These are phyloP conservation scores for Mycena galopus DNA, from an alignment of 768 basidiomycete genomes.

Conservation along the genomic window DNA sequence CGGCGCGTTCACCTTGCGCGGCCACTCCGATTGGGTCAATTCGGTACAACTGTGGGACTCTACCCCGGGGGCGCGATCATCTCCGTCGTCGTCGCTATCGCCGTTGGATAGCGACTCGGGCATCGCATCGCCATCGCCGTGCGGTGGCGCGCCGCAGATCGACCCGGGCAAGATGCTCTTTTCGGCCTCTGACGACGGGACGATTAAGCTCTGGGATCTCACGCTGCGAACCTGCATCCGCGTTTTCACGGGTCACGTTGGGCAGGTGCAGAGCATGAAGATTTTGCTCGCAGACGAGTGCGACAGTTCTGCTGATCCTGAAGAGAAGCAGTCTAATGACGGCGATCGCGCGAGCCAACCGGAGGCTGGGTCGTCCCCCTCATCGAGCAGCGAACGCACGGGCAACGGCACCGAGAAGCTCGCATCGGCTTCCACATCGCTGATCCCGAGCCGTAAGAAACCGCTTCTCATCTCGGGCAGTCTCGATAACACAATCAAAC, in stretches of 20 bases:
- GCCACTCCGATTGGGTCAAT: conserved; percentile 97
- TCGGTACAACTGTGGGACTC: conserved; percentile 94
- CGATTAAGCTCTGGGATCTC: conserved; percentile 96
- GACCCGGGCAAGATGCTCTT: conserved; percentile 95
- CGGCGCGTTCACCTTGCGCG: conserved; percentile 91
- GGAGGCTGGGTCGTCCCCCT: conserved; percentile 1
- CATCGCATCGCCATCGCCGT: conserved; percentile 40
- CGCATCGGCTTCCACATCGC: conserved; percentile 15
- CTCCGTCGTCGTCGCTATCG: conserved; percentile 44
- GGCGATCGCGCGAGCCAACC: conserved; percentile 34
- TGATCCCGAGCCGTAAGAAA: conserved; percentile 56
- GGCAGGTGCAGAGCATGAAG: conserved; percentile 93
- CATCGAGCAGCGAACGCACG: conserved; percentile 23
- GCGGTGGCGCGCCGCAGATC: conserved; percentile 62
- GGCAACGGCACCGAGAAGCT: conserved; percentile 13
- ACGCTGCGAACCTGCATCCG: conserved; percentile 82
- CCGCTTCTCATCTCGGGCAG: conserved; percentile 90
- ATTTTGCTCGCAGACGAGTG: conserved; percentile 78
- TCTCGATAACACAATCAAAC: conserved; percentile 94
- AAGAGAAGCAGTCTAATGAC: conserved; percentile 37
- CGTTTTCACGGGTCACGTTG: conserved; percentile 90
- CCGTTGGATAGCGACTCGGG: conserved; percentile 51
- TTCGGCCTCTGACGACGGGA: conserved; percentile 95
- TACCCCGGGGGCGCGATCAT: conserved; percentile 46
- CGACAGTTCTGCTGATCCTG: conserved; percentile 45